Conservation (phyloP, 2,329 filamentous ascomycete genomes). For the Fusarium coffeatum region DNA sequence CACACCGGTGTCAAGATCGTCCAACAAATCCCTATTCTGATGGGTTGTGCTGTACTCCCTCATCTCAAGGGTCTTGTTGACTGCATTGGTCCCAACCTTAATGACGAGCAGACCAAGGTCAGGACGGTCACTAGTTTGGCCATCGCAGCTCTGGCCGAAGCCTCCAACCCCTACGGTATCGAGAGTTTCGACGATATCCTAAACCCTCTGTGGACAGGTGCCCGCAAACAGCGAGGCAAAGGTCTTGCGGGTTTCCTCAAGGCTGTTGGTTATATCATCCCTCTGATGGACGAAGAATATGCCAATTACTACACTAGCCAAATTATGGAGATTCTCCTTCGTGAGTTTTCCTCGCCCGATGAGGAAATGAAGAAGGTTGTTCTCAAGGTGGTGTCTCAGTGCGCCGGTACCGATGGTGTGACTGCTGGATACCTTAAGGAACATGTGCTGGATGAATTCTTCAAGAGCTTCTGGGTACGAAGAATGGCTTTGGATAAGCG, state of each 20-base stretch:
- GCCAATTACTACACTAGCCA: slow-evolving; percentile 99
- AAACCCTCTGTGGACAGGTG: slow-evolving; percentile 96
- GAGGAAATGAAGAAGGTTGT: slow-evolving; percentile 99
- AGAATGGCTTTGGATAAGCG: slow-evolving; percentile 97
- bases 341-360: slow-evolving; percentile 96
- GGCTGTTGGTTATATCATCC: slow-evolving; percentile 97
- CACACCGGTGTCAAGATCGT: slow-evolving; percentile 99
- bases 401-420: slow-evolving; percentile 92
- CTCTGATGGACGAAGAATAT: slow-evolving; percentile 99
- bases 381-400: slow-evolving; percentile 95
- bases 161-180: slow-evolving; percentile 97
- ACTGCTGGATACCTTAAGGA: slow-evolving; percentile 96
- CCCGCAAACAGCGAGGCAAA: slow-evolving; percentile 95
- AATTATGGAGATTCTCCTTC: slow-evolving; percentile 97
- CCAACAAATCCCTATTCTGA: slow-evolving; percentile 97
- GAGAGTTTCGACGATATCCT: slow-evolving; percentile 98
- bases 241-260: slow-evolving; percentile 96
- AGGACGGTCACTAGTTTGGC: slow-evolving; percentile 95
- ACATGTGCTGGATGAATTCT: slow-evolving; percentile 94
- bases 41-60: slow-evolving; percentile 96
- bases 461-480: slow-evolving; percentile 98
- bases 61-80: slow-evolving; percentile 96
- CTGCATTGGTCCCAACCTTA: slow-evolving; percentile 94
- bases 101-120: slow-evolving; percentile 98
- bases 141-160: slow-evolving; percentile 93